Conservation (phyloP, 2,329 filamentous ascomycete genomes). For the Intubia oerlemansii region DNA sequence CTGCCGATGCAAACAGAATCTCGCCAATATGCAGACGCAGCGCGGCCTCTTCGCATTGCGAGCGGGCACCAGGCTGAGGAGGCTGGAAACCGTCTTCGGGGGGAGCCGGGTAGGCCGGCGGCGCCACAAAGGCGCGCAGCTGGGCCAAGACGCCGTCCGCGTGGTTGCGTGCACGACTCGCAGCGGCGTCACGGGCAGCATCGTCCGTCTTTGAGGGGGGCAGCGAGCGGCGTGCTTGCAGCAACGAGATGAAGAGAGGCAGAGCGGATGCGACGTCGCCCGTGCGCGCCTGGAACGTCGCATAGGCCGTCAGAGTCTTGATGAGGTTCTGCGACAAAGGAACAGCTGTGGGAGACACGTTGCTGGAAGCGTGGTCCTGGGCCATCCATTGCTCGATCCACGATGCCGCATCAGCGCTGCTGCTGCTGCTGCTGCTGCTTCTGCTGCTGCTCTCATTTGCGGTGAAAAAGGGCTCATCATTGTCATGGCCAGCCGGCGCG, state of each 20-base stretch:
- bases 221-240: slow-evolving; percentile 52
- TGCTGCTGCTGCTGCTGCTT: not conserved
- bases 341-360: too few relatives aligned
- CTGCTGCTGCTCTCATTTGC: too few relatives aligned
- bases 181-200: slow-evolving; percentile 2
- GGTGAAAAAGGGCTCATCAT: too few relatives aligned
- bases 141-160: not conserved
- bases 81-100: slow-evolving; percentile 48
- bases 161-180: not conserved
- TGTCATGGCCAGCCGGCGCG: not conserved
- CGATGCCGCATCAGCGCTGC: not conserved
- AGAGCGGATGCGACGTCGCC: slow-evolving; percentile 49
- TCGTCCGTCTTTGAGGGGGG: slow-evolving; percentile 12
- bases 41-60: slow-evolving; percentile 66
- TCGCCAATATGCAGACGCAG: slow-evolving; percentile 84
- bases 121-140: slow-evolving; percentile 1
- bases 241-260: slow-evolving; percentile 66
- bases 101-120: slow-evolving; percentile 38
- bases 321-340: slow-evolving; percentile 62
- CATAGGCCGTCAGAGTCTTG: slow-evolving; percentile 52
- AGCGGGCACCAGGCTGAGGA: slow-evolving; percentile 39
- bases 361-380: too few relatives aligned
- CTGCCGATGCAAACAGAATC: slow-evolving; percentile 49
- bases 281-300: slow-evolving; percentile 52
- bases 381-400: slow-evolving; percentile 6